Base-by-base conservation (phyloP, 768 basidiomycete genomes). In the Chalciporus sphaerocephalus region DNA sequence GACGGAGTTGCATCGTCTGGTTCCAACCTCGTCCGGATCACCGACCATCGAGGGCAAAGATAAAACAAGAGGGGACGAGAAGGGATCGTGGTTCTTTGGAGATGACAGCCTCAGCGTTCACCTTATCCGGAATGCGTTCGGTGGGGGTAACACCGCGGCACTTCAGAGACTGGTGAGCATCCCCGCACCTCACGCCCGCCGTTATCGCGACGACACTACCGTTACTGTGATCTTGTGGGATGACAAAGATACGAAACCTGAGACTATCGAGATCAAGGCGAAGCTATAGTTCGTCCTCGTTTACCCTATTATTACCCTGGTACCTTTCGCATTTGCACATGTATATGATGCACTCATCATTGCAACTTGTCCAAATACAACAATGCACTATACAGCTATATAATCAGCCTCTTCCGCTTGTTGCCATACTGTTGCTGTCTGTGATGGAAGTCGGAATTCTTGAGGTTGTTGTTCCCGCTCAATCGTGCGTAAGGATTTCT, bases 141-240 rank as follows among this genome's bases (percentile, higher is more conserved):
- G 90, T n/a, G 91, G 92, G 23, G 87, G 79, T 2, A 78, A 93
- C 58, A 72, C 76, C 43, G 58, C 46, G 38, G 65, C 66, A 40
- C 71, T 94, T 47, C 74, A 81, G 40, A 74, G 69, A 59, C 50
- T 80, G 44, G 67, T 92, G 58, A 92, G 89, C 63, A 92, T 94
- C 36, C 88, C 91, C n/a, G 73, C 87, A 5, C 88, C 89, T 13
- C 66, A 79, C 52, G 82, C 90, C 21, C 73, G 92, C 55, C 73
- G 85, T 44, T 87, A 81, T 60, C 74, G 92, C 35, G 92, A 94
- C 58, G 92, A 94, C 62, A 75, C 85, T 24, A 91, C 87, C 1
- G 90, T 90, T 17, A 88, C 86, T 12, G 88, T 89, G 25, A 75
- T 89, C 20, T 89, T 83, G 79, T 92, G 85, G 89, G 85, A 87